phyloP scores from a whole-genome alignment of 2,329 filamentous ascomycete genomes.

The Phoma sp. region DNA sequence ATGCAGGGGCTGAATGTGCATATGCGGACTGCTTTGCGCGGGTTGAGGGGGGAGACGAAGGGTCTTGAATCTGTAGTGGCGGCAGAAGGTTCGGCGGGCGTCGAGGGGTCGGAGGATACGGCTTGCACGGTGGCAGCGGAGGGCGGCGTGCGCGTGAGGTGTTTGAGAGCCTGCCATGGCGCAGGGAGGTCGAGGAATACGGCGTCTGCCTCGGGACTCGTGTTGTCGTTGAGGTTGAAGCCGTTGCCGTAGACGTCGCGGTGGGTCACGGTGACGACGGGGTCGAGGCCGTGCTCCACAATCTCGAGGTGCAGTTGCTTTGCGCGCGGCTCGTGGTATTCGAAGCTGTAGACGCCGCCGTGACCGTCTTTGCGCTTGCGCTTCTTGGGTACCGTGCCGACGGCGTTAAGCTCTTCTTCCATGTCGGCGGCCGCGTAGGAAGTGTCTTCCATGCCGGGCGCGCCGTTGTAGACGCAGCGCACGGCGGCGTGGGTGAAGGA shows the following conservation, averaged over 20 bases:
- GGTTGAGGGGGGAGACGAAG: conserved; percentile 67
- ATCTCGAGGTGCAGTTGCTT: conserved; percentile 74
- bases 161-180: conserved; percentile 79
- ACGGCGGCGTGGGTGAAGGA: conserved; percentile 84
- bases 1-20: conserved; percentile 98
- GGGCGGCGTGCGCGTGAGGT: conserved; percentile 67
- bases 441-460: conserved; percentile 53
- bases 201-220: conserved; percentile 62
- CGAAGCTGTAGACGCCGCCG: conserved; percentile 82
- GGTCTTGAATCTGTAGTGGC: conserved; percentile 13
- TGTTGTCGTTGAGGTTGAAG: conserved; percentile 63
- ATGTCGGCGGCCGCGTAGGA: conserved; percentile 20
- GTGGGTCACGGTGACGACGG: conserved; percentile 75
- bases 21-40: conserved; percentile 74
- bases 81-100: conserved; percentile 43
- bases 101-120: conserved; percentile 33
- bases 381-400: conserved; percentile 25
- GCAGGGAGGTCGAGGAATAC: conserved; percentile 83
- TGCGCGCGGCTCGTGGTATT: conserved; percentile 78
- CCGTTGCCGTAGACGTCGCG: conserved; percentile 80
- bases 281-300: conserved; percentile 69
- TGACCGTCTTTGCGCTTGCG: conserved; percentile 46
- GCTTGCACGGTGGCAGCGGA: conserved; percentile 34
- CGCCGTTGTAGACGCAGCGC: conserved; percentile 78
- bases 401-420: conserved; percentile 45